Conservation (phyloP, 345 rosid species). For the Aethionema arabicum region DNA sequence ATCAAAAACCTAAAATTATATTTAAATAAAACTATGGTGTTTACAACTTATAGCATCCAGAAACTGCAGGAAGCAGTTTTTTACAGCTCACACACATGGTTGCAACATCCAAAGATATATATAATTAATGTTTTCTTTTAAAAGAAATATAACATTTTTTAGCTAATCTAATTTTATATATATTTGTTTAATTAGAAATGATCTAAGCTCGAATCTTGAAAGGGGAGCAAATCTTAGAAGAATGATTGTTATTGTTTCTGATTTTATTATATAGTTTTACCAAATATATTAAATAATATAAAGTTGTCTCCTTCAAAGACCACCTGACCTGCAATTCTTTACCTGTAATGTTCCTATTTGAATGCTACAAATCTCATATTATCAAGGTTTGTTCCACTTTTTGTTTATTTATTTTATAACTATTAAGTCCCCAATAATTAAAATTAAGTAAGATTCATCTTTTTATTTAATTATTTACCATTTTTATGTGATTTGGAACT, state of each 20-base stretch:
- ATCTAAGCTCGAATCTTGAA: constrained; percentile 34
- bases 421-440: not conserved
- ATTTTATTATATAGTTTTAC: constrained; percentile 7
- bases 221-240: constrained; percentile 32
- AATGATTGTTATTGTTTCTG: constrained; percentile 33
- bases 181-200: constrained; percentile 1
- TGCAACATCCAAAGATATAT: constrained; percentile 24
- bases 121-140: constrained; percentile 4
- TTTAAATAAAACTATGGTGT: not conserved
- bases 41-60: constrained; percentile 15
- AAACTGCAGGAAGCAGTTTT: too few species aligned
- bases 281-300: constrained; percentile 8
- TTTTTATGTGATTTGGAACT: constrained; percentile 3
- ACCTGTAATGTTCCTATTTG: constrained; percentile 33
- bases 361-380: constrained; percentile 23
- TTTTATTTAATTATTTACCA: not conserved
- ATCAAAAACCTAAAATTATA: too few species aligned
- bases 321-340: constrained; percentile 33
- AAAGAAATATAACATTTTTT: constrained; percentile 4
- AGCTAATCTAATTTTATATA: constrained; percentile 2
- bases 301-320: constrained; percentile 39
- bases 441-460: not conserved
- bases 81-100: constrained; percentile 37
- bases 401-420: not conserved
- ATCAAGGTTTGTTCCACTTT: constrained; percentile 15